Evolutionary conservation across 2,329 filamentous ascomycete genomes (phyloP).

Genomic region (Ceratocystis eucalypticola): DNA sequence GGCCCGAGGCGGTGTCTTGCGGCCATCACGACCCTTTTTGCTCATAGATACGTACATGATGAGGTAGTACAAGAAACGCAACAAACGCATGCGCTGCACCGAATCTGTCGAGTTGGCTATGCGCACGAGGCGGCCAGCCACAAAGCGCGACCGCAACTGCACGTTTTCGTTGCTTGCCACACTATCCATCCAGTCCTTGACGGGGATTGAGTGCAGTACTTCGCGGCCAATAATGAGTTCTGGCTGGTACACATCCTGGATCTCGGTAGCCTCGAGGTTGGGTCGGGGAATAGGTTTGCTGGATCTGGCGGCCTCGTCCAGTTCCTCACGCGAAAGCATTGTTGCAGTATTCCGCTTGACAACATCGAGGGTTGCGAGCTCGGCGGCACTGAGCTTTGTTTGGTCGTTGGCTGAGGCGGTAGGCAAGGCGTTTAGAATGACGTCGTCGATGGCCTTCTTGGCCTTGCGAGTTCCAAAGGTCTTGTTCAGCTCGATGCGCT

Average conservation of each 20-base stretch:
- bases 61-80: constrained; percentile 47
- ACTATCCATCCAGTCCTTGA: constrained; percentile 62
- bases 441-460: constrained; percentile 58
- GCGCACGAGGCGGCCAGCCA: constrained; percentile 47
- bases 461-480: constrained; percentile 79
- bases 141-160: constrained; percentile 46
- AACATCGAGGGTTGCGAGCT: constrained; percentile 46
- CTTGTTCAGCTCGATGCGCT: constrained; percentile 56
- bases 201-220: constrained; percentile 51
- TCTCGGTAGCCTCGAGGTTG: constrained; percentile 51
- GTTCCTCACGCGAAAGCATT: constrained; percentile 54
- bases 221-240: constrained; percentile 53
- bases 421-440: constrained; percentile 57
- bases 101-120: constrained; percentile 41
- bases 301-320: constrained; percentile 50
- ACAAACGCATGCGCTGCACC: constrained; percentile 40
- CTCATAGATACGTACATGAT: constrained; percentile 39
- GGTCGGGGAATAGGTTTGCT: constrained; percentile 60
- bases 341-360: constrained; percentile 48
- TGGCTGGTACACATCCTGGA: constrained; percentile 60
- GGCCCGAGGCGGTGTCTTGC: constrained; percentile 45
- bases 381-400: constrained; percentile 41
- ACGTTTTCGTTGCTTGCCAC: constrained; percentile 45
- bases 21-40: constrained; percentile 35
- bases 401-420: constrained; percentile 30